phyloP scores from a whole-genome alignment of 2,329 filamentous ascomycete species.

The Calonectria pauciramosa region DNA sequence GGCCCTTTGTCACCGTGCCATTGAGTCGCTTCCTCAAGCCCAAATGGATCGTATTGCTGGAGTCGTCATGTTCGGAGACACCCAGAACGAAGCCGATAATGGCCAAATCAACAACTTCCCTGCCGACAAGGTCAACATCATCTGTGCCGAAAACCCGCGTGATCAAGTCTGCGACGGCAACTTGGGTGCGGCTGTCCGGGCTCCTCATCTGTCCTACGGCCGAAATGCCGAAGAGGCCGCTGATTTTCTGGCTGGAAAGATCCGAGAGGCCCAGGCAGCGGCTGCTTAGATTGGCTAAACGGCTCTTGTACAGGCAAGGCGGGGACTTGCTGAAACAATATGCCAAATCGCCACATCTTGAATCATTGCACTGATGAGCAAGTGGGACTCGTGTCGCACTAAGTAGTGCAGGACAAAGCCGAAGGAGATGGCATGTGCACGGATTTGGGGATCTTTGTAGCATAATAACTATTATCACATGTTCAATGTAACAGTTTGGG shows the following conservation, averaged over 20 bases:
- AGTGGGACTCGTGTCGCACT: neutral
- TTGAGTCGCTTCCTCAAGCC: neutral
- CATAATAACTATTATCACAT: neutral
- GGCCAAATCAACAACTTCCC: conserved; percentile 1
- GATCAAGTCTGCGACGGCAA: neutral
- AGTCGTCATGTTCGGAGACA: conserved; percentile 3
- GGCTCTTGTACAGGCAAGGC: neutral
- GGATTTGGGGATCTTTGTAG: neutral
- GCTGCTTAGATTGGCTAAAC: neutral
- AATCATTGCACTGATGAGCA: neutral
- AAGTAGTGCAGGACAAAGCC: neutral
- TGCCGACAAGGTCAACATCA: neutral
- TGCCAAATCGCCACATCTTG: neutral
- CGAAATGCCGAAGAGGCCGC: neutral
- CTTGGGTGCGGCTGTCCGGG: neutral
- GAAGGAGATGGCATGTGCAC: neutral
- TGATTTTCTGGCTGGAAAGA: neutral
- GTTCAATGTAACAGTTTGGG: neutral
- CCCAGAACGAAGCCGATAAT: neutral
- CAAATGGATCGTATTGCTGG: neutral
- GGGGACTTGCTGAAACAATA: neutral
- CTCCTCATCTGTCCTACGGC: conserved; percentile 2
- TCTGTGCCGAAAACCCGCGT: neutral
- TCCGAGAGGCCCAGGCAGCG: neutral
- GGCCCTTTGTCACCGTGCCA: neutral